phyloP scores from a whole-genome alignment of 257 asterid genomes.

The Gentiana macrophylla region DNA sequence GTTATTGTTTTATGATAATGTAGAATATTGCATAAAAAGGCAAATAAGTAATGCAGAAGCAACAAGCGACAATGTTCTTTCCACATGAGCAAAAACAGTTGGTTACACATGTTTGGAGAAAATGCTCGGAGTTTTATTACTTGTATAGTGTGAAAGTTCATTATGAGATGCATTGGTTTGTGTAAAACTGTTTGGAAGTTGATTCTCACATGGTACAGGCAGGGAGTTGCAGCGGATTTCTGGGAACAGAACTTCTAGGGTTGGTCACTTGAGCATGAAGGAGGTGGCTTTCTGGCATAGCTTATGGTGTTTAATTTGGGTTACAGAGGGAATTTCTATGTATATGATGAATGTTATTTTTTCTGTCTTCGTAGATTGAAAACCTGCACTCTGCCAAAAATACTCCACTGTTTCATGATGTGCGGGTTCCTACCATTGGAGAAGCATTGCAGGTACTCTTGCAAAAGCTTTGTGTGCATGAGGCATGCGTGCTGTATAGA shows the following conservation, averaged over 20 bases:
- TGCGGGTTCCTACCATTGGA: conserved; percentile 59
- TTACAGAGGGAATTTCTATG: too few species aligned
- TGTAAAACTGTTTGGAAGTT: conserved; percentile 34
- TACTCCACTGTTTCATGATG: conserved; percentile 39
- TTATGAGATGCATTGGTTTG: background rate
- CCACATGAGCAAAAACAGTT: background rate
- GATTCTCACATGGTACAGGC: conserved; percentile 85
- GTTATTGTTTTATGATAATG: too few species aligned
- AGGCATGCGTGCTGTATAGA: background rate
- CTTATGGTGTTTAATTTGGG: too few species aligned
- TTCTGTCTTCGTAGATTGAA: conserved; percentile 44
- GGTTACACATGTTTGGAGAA: too few species aligned
- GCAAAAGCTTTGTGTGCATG: background rate
- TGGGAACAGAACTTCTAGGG: conserved; percentile 66
- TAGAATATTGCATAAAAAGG: background rate
- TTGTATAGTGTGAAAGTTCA: too few species aligned
- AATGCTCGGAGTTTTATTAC: too few species aligned
- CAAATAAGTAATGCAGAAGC: background rate
- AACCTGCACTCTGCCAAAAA: conserved; percentile 38
- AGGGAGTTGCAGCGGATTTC: conserved; percentile 91
- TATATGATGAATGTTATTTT: too few species aligned
- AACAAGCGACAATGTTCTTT: background rate
- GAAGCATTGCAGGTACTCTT: conserved; percentile 68
- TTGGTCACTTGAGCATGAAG: conserved; percentile 58
- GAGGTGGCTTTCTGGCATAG: conserved; percentile 43